Percentiles rank a stretch among this genome's conserved stretches.
phyloP scores from a whole-genome alignment of 2,329 filamentous ascomycete genomes.

The Colletotrichum caudatum region DNA sequence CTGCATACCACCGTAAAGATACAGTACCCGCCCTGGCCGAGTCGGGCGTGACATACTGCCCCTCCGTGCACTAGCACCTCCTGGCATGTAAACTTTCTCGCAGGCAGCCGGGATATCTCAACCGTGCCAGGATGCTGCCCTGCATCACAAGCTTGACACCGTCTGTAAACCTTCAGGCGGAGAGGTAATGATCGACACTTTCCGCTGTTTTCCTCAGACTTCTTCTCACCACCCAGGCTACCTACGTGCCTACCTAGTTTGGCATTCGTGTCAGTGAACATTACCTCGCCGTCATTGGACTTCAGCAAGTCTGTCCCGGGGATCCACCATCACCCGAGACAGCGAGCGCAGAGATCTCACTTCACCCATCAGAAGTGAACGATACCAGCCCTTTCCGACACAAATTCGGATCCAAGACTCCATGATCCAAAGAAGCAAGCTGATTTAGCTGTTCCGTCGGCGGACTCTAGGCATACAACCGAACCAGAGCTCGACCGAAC shows the following conservation, averaged over 20 bases:
- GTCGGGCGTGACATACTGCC: slow-evolving; percentile 4
- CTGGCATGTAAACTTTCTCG: neutral
- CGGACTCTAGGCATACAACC: neutral
- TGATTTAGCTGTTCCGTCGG: neutral
- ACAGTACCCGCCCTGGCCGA: slow-evolving; percentile 18
- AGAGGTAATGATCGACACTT: slow-evolving; percentile 25
- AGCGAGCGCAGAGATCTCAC: neutral
- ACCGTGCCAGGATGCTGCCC: slow-evolving; percentile 12
- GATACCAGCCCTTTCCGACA: neutral
- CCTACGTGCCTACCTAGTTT: neutral
- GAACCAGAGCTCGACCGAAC: neutral
- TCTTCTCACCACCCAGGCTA: neutral
- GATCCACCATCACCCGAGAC: neutral
- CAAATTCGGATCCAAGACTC: neutral
- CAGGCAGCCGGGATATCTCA: slow-evolving; percentile 10
- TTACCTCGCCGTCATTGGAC: neutral
- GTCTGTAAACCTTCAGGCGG: slow-evolving; percentile 1
- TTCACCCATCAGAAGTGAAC: neutral
- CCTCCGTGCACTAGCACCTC: slow-evolving; percentile 16
- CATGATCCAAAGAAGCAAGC: neutral
- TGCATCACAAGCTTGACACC: slow-evolving; percentile 18
- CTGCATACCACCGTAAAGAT: slow-evolving; percentile 10
- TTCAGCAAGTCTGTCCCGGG: neutral
- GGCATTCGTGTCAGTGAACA: neutral
- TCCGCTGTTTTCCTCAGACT: slow-evolving; percentile 13